Evolutionary conservation across 2,329 filamentous ascomycete species (phyloP), one percentile per base, ranked within the genome.

Genomic region (Pseudogymnoascus sp.): DNA sequence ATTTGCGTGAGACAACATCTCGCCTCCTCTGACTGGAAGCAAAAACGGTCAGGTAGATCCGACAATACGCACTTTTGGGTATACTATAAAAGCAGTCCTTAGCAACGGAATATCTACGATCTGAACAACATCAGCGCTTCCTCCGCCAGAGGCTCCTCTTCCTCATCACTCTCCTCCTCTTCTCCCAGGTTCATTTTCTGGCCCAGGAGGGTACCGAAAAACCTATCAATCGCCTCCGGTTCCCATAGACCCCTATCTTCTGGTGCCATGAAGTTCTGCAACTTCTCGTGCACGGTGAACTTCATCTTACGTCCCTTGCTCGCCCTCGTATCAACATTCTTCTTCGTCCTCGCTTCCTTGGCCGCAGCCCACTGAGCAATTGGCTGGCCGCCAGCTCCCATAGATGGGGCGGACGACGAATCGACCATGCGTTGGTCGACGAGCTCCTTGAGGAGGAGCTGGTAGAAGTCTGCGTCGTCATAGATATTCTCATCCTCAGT

Each of bases 201-300:
- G 0, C 89, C 89, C 65, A 93, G 84, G 65, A 92, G 74, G 26
- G 87, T 88, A 11, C 85, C 85, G 71, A 92, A 92, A 73, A 93
- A 84, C 62, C 84, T 76, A 68, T 94, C 90, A 63, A 91, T 84
- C 61, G 92, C 91, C 63, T 84, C 82, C 66, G 88, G 85, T 64
- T 90, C 89, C 94, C 94, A 99, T 13, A 74, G 75, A 3, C 88
- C 81, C 60, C 90, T 80, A 72, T 96, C 89, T 73, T 97, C 91
- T 0, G 92, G 87, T 9, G 92, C 92, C 92, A 97, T 97, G 71
- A 97, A 97, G 74, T 97, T 97, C 77, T 96, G 90, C 70, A 99
- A 75, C 78, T 97, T 97, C 78, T 97, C 93, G 71, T 97, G 92
- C 50, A 97, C 91, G 13, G 90, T 94, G 75, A 93, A 99, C 39